Conservation (phyloP, 345 rosid species). For the Stellera chamaejasme region DNA sequence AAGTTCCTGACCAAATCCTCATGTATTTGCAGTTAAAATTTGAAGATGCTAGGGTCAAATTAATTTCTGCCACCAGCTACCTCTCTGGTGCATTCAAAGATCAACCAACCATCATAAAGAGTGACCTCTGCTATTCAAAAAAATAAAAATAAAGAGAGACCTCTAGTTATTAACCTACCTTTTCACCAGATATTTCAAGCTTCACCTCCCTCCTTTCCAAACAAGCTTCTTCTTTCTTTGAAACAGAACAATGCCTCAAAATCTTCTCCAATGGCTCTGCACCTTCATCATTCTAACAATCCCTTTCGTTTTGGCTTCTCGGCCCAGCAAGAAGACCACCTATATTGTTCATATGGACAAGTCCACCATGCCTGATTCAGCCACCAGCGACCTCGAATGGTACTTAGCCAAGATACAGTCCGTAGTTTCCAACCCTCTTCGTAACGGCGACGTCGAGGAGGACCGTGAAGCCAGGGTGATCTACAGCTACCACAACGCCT, state of each 20-base stretch:
- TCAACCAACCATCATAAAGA: constrained; percentile 29
- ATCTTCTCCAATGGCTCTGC: constrained; percentile 29
- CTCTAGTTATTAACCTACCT: background rate
- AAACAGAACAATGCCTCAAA: constrained; percentile 32
- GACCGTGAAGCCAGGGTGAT: constrained; percentile 43
- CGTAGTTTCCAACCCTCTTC: constrained; percentile 20
- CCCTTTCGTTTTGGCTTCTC: constrained; percentile 26
- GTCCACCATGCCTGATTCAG: constrained; percentile 61
- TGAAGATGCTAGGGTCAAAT: background rate
- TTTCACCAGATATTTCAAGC: constrained; percentile 14
- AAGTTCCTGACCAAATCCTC: too few relatives aligned
- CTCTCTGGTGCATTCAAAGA: constrained; percentile 25
- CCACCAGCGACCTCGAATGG: constrained; percentile 58
- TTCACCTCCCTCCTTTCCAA: background rate
- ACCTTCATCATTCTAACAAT: constrained; percentile 20
- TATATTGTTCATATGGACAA: constrained; percentile 85
- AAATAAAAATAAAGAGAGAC: constrained; percentile 23
- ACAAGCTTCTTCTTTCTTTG: background rate
- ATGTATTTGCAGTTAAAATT: too few relatives aligned
- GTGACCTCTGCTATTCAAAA: too few relatives aligned
- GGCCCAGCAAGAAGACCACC: constrained; percentile 39
- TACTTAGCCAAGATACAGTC: constrained; percentile 60
- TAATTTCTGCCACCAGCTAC: constrained; percentile 13
- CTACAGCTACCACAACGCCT: constrained; percentile 54
- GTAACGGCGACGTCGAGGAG: constrained; percentile 17